Conservation (phyloP, 345 rosid species). For the Draba incana region DNA sequence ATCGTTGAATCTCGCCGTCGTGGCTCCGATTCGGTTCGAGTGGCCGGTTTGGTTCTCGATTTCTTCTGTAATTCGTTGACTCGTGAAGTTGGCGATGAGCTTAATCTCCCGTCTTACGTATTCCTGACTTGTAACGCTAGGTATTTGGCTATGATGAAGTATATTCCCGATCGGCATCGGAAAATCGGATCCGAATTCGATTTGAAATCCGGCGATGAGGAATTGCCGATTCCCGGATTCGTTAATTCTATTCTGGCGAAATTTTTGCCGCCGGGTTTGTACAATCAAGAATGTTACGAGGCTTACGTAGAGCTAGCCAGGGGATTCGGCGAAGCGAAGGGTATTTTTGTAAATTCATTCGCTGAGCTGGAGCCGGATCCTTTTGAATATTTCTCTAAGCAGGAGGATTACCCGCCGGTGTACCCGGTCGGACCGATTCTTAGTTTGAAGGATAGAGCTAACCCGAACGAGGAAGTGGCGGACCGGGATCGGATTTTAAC, state of each 20-base stretch:
- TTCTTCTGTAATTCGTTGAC: conserved; percentile 49
- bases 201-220: conserved; percentile 10
- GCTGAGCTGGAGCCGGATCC: conserved; percentile 49
- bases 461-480: conserved; percentile 31
- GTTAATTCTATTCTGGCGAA: conserved; percentile 39
- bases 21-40: conserved; percentile 36
- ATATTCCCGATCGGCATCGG: conserved; percentile 31
- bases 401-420: conserved; percentile 15
- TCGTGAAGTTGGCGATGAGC: conserved; percentile 43
- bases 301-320: conserved; percentile 41
- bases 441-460: conserved; percentile 35
- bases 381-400: conserved; percentile 16
- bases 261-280: conserved; percentile 45
- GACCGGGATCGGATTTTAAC: conserved; percentile 26
- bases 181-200: too few relatives aligned
- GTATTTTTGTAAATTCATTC: conserved; percentile 52
- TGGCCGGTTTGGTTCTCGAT: conserved; percentile 52
- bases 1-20: conserved; percentile 17
- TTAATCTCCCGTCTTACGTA: conserved; percentile 51
- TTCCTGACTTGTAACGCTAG: conserved; percentile 49
- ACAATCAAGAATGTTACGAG: conserved; percentile 42
- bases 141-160: conserved; percentile 47
- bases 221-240: conserved; percentile 42
- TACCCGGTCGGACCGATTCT: conserved; percentile 52
- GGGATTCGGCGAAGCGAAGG: conserved; percentile 47